Evolutionary conservation across 2,329 filamentous ascomycete species (phyloP), one percentile per base, ranked within the genome.

Genomic region (Geosmithia flava): DNA sequence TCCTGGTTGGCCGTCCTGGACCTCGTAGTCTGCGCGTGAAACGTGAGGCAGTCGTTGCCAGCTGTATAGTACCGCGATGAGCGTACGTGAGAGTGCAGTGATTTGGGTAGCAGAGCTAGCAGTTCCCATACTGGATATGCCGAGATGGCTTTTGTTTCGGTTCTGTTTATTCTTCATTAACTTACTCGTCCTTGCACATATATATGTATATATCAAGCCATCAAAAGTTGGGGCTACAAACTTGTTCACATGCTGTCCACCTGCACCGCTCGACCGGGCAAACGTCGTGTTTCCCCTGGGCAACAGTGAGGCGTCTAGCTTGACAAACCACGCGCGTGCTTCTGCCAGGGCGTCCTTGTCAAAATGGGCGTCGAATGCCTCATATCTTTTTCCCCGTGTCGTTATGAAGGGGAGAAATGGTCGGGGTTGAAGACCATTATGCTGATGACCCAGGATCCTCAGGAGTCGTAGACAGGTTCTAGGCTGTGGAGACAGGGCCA

Each of bases 181-280:
- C 23, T 8, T 8, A 8, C 23, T 27, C 23, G 23, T 8, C 8
- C 23, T 27, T 8, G 23, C 8, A 27, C 8, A 4, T 5, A 27
- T 4, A 27, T 4, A 27, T 27, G 23, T 27, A 8, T 5, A 27
- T 8, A 27, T 27, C n/a, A n/a, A n/a, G 19, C 19, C 33, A 10
- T 15, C n/a, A 33, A 15, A n/a, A 19, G 17, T 20, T 40, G 30
- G n/a, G 30, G n/a, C n/a, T 2, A 27, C 71, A 51, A 56, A 80
- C 77, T 80, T 81, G 57, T 81, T 81, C 30, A 80, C 76, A 55
- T 81, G 75, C 54, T 81, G 77, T 2, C 77, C 77, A 13, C 77
- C 77, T 2, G 77, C 76, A 0, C 77, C 77, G 53, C 75, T 79
- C 2, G 77, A 80, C n/a, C 77, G 68, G 2, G 77, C 69, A 57